A percentile compares a stretch with the other conserved stretches of the same genome.
Conservation (phyloP, 805 yeast genomes). For the Scheffersomyces ergatensis region DNA sequence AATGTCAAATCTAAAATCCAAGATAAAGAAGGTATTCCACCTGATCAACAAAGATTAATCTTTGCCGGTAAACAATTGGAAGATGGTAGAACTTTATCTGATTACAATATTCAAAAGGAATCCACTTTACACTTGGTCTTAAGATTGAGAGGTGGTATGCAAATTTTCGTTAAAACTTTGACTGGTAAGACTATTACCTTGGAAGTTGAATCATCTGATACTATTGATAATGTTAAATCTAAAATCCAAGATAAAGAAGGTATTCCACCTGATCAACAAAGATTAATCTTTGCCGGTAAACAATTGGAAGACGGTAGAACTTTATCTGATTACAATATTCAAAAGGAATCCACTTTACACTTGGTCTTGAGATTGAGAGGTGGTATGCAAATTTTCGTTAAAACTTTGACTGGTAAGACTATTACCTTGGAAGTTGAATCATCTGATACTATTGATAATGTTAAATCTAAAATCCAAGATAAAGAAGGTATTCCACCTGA, state of each 20-base stretch:
- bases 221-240: constrained; percentile 94
- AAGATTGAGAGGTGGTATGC: constrained; percentile 90
- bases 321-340: constrained; percentile 95
- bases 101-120: constrained; percentile 99
- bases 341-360: constrained; percentile 95
- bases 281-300: constrained; percentile 96
- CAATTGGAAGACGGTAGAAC: constrained; percentile 97
- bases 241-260: constrained; percentile 98
- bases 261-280: constrained; percentile 96
- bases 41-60: constrained; percentile 99
- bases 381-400: constrained; percentile 55
- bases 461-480: constrained; percentile 98
- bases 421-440: constrained; percentile 99
- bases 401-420: constrained; percentile 99
- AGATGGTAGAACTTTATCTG: constrained; percentile 98
- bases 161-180: constrained; percentile 56
- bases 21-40: constrained; percentile 99
- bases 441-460: constrained; percentile 97
- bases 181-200: constrained; percentile 74
- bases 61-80: constrained; percentile 99
- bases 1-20: constrained; percentile 98
- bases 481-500: constrained; percentile 99
- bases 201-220: constrained; percentile 97
- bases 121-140: constrained; percentile 92
- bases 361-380: constrained; percentile 98